Evolutionary conservation across 1,139 yeast genomes (phyloP).

Genomic region (Zygoascus hellenicus): DNA sequence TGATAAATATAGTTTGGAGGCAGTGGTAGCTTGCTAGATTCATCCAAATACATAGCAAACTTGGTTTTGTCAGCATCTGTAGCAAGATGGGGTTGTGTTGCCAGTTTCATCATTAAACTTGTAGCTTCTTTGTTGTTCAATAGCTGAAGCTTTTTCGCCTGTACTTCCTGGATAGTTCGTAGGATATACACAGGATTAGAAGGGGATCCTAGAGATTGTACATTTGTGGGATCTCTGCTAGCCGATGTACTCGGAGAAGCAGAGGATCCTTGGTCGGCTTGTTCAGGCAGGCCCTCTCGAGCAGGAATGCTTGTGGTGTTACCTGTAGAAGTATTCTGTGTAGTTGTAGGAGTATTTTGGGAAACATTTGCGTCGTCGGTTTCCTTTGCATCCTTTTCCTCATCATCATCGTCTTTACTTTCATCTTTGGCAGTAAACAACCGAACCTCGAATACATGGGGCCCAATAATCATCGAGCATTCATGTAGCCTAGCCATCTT

Average conservation of each 20-base stretch:
- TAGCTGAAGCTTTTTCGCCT: slow-evolving; percentile 9
- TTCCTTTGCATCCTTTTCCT: slow-evolving; percentile 13
- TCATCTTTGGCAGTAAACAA: slow-evolving; percentile 78
- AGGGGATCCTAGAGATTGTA: neutral
- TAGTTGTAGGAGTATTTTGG: too few species aligned
- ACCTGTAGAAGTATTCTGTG: neutral
- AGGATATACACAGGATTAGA: slow-evolving; percentile 1
- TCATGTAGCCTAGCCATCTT: slow-evolving; percentile 87
- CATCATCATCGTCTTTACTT: slow-evolving; percentile 33
- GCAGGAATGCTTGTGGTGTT: neutral
- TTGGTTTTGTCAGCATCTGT: slow-evolving; percentile 5
- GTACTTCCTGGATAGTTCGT: slow-evolving; percentile 7
- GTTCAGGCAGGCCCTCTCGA: neutral
- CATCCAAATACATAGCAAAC: slow-evolving; percentile 5
- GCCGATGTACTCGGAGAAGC: neutral
- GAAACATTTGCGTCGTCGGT: neutral
- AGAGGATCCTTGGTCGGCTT: neutral
- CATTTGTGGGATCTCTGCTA: neutral
- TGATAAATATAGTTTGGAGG: slow-evolving; percentile 9
- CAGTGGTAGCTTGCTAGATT: neutral
- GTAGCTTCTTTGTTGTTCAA: slow-evolving; percentile 9
- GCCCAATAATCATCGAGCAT: slow-evolving; percentile 66
- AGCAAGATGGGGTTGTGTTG: slow-evolving; percentile 7
- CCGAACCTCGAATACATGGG: slow-evolving; percentile 72
- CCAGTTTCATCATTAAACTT: slow-evolving; percentile 8